Evolutionary conservation across 495 filamentous ascomycete genomes (phyloP).

Genomic region (Penicillium mononematosum): DNA sequence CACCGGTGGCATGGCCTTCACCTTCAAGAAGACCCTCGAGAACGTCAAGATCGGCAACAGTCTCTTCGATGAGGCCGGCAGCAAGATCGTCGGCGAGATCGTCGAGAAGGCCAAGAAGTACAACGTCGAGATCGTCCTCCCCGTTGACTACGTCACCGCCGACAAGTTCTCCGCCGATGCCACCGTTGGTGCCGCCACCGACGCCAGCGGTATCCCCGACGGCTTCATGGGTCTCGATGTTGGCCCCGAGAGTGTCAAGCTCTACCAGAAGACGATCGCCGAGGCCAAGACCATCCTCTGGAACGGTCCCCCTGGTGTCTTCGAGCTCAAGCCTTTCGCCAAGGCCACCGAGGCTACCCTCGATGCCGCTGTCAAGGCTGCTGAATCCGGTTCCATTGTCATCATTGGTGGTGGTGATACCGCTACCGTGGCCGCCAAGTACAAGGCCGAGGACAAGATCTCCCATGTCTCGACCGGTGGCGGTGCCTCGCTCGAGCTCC

Average conservation of each 20-base stretch:
- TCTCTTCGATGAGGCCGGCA: constrained; percentile 91
- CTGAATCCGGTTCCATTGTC: constrained; percentile 79
- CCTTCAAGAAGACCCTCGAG: constrained; percentile 98
- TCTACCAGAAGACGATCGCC: constrained; percentile 80
- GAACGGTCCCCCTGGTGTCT: constrained; percentile 97
- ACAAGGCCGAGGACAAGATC: constrained; percentile 90
- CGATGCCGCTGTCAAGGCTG: constrained; percentile 78
- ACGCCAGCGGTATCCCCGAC: constrained; percentile 86
- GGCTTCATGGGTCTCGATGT: constrained; percentile 98
- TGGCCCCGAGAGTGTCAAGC: constrained; percentile 79
- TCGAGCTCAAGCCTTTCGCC: constrained; percentile 94
- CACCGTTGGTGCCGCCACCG: constrained; percentile 75
- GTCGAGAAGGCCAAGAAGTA: constrained; percentile 96
- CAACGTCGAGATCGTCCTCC: constrained; percentile 89
- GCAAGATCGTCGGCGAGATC: constrained; percentile 85
- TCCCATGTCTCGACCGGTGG: constrained; percentile 98
- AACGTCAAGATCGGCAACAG: constrained; percentile 85
- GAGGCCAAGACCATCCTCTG: constrained; percentile 96
- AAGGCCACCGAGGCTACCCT: constrained; percentile 86
- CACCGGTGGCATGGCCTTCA: constrained; percentile 98
- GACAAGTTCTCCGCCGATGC: constrained; percentile 93
- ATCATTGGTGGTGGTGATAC: constrained; percentile 99
- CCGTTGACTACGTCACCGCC: constrained; percentile 91
- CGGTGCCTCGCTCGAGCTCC: constrained; percentile 89
- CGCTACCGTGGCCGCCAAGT: constrained; percentile 96